Percentiles rank a stretch among this genome's conserved stretches.
Evolutionary conservation across 768 basidiomycete genomes (phyloP).

Genomic region (Kwoniella sp.): DNA sequence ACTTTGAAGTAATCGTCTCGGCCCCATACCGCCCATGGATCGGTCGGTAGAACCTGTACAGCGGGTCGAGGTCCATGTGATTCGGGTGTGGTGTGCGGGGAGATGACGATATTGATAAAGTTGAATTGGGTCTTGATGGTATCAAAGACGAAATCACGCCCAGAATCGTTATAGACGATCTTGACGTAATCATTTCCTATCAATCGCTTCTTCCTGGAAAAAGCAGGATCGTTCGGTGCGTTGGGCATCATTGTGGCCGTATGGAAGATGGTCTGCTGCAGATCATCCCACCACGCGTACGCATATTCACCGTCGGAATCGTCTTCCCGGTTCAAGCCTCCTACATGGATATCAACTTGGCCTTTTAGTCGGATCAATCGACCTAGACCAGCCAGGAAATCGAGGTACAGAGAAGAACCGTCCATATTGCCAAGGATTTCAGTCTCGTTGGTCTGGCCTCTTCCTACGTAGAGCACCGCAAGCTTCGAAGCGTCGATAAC

Average conservation of each 20-base stretch:
- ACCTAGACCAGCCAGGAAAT: conserved; percentile 88
- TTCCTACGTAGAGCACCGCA: conserved; percentile 92
- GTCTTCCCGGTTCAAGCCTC: conserved; percentile 72
- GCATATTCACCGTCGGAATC: conserved; percentile 94
- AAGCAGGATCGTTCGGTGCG: conserved; percentile 57
- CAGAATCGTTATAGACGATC: conserved; percentile 97
- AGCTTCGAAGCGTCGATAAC: conserved; percentile 98
- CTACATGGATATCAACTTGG: conserved; percentile 88
- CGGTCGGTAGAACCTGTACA: conserved; percentile 9
- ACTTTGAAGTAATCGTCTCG: conserved; percentile 97
- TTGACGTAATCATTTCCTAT: conserved; percentile 96
- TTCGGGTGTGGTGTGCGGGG: conserved; percentile 62
- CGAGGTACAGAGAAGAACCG: conserved; percentile 91
- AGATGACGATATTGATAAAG: conserved; percentile 95
- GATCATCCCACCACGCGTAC: conserved; percentile 99
- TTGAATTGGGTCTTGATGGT: conserved; percentile 92
- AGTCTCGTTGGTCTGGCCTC: conserved; percentile 77
- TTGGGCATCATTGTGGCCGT: conserved; percentile 97
- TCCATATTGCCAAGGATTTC: conserved; percentile 88
- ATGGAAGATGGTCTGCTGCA: conserved; percentile 91
- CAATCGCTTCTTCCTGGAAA: conserved; percentile 85
- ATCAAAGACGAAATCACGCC: conserved; percentile 79
- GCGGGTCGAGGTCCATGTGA: conserved; percentile 18
- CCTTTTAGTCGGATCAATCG: conserved; percentile 82
- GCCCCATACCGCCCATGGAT: conserved; percentile 58